These are phyloP conservation scores for Taxillus chinensis DNA, from an alignment of 164 flowering plant species.

Conservation along the genomic window DNA sequence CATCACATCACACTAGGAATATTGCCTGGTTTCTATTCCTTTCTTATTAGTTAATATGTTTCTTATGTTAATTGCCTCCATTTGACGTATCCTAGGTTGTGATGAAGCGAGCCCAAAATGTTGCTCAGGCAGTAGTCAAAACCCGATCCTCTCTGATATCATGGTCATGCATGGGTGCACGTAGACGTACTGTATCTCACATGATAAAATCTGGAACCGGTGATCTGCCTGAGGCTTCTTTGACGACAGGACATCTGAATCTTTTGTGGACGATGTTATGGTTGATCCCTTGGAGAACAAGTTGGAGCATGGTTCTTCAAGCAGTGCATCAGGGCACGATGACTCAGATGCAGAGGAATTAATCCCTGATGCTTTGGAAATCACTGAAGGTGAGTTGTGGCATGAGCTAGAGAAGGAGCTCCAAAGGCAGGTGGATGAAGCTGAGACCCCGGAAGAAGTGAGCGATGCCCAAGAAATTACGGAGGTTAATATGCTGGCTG, in stretches of 20 bases:
- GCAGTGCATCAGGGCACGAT: slow-evolving; percentile 29
- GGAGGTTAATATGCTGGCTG: slow-evolving; percentile 41
- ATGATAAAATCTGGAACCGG: slow-evolving; percentile 20
- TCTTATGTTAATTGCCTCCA: neutral
- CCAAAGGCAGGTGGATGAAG: slow-evolving; percentile 35
- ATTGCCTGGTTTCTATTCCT: too few relatives aligned
- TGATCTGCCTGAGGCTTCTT: slow-evolving; percentile 31
- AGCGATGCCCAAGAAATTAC: slow-evolving; percentile 59
- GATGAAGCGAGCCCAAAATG: slow-evolving; percentile 84
- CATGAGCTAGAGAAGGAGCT: slow-evolving; percentile 78
- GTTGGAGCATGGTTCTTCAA: slow-evolving; percentile 17
- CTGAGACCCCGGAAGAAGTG: slow-evolving; percentile 44
- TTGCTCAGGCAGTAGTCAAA: slow-evolving; percentile 80
- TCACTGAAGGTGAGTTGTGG: slow-evolving; percentile 77
- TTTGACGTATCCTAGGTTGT: slow-evolving; percentile 41
- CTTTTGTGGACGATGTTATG: slow-evolving; percentile 24
- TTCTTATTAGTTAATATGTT: too few relatives aligned
- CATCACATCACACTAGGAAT: too few relatives aligned
- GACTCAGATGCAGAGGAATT: slow-evolving; percentile 61
- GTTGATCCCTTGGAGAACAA: slow-evolving; percentile 9
- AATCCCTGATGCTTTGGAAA: slow-evolving; percentile 26
- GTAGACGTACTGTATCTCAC: slow-evolving; percentile 46
- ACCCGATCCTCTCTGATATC: slow-evolving; percentile 68
- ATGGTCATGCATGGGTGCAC: slow-evolving; percentile 95
- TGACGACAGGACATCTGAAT: slow-evolving; percentile 30